These are phyloP conservation scores for Penicillium occitanis DNA, from an alignment of 2,329 filamentous ascomycete genomes.

Conservation along the genomic window DNA sequence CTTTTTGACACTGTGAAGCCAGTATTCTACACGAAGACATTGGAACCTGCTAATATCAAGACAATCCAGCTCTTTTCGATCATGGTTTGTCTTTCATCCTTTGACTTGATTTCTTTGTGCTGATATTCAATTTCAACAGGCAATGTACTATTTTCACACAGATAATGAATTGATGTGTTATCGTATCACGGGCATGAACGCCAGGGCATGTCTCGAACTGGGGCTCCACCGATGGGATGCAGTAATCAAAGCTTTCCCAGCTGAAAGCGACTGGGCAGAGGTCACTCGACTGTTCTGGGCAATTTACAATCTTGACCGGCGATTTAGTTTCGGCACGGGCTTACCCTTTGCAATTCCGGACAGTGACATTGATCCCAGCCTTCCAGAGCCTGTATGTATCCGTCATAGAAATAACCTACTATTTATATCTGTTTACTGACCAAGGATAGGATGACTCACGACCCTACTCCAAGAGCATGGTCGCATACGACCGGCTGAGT, in stretches of 20 bases:
- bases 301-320: constrained; percentile 77
- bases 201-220: constrained; percentile 74
- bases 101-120: background rate
- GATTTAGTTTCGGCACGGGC: constrained; percentile 88
- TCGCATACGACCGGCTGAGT: constrained; percentile 76
- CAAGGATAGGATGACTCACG: constrained; percentile 40
- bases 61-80: constrained; percentile 60
- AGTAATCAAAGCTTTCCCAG: constrained; percentile 64
- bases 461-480: constrained; percentile 80
- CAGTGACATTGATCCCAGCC: constrained; percentile 74
- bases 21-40: constrained; percentile 64
- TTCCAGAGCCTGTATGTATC: constrained; percentile 72
- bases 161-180: constrained; percentile 86
- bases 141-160: constrained; percentile 77
- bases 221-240: constrained; percentile 80
- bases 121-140: constrained; percentile 42
- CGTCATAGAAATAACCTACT: too few species aligned
- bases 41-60: constrained; percentile 58
- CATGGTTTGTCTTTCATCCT: constrained; percentile 31
- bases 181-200: constrained; percentile 80
- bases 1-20: constrained; percentile 76
- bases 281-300: constrained; percentile 80
- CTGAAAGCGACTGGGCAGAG: constrained; percentile 66
- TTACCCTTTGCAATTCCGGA: constrained; percentile 84
- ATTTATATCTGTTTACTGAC: constrained; percentile 7